These are phyloP conservation scores for Zygosaccharomyces kombuchaensis DNA, from an alignment of 805 yeast species.

Conservation along the genomic window DNA sequence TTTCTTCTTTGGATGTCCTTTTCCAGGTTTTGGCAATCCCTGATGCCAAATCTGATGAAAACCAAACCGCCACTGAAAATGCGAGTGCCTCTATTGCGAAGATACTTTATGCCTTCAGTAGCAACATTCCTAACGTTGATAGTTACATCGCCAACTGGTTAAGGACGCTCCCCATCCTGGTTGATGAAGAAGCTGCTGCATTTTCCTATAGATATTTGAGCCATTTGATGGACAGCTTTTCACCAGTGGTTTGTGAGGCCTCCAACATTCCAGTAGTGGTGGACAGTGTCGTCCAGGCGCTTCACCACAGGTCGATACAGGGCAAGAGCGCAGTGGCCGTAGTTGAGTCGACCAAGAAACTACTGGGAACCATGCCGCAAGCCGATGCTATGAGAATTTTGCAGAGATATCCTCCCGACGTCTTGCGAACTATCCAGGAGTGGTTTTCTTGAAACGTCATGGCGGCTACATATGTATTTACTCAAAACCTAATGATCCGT, in stretches of 20 bases:
- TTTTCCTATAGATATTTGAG: conserved; percentile 72
- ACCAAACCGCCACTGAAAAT: conserved; percentile 81
- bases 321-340: conserved; percentile 70
- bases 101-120: conserved; percentile 62
- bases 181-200: conserved; percentile 86
- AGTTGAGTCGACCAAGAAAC: conserved; percentile 56
- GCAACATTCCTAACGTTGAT: conserved; percentile 55
- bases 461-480: not conserved
- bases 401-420: conserved; percentile 57
- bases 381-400: conserved; percentile 61
- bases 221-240: conserved; percentile 64
- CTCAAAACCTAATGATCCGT: not conserved
- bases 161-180: conserved; percentile 70
- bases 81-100: conserved; percentile 80
- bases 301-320: conserved; percentile 57
- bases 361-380: conserved; percentile 63
- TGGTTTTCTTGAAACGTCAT: conserved; percentile 42
- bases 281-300: conserved; percentile 68
- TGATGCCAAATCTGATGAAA: conserved; percentile 81
- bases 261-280: conserved; percentile 56
- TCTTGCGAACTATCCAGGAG: conserved; percentile 55
- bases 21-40: conserved; percentile 69
- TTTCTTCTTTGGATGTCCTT: conserved; percentile 70
- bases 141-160: conserved; percentile 73
- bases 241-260: conserved; percentile 48